Conservation (phyloP, 768 basidiomycete species). For the Xerocomellus chrysenteron region DNA sequence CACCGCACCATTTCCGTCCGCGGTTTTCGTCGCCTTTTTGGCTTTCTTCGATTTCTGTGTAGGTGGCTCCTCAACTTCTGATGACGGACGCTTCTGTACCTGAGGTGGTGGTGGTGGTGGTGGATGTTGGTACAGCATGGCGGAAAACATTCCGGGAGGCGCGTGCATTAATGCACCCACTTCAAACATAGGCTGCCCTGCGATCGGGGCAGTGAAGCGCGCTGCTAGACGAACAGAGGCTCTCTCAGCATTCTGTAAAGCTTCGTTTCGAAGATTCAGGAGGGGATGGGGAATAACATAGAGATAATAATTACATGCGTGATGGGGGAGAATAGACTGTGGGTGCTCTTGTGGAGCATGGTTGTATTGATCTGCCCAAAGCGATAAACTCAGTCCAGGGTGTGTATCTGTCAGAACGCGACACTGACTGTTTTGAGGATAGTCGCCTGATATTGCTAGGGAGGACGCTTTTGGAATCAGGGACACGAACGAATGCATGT, state of each 20-base stretch:
- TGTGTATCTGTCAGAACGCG: slow-evolving; percentile 5
- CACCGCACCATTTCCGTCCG: slow-evolving; percentile 34
- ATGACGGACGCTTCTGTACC: slow-evolving; percentile 37
- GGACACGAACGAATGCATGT: slow-evolving; percentile 8
- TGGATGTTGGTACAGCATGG: slow-evolving; percentile 31
- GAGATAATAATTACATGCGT: slow-evolving; percentile 34
- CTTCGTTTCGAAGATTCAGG: slow-evolving; percentile 34
- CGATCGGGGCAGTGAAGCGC: slow-evolving; percentile 40
- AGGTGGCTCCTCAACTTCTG: slow-evolving; percentile 39
- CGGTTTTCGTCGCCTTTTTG: slow-evolving; percentile 39
- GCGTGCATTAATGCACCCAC: slow-evolving; percentile 34
- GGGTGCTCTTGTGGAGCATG: slow-evolving; percentile 35
- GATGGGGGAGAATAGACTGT: slow-evolving; percentile 29
- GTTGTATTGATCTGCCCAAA: slow-evolving; percentile 30
- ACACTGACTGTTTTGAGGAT: slow-evolving; percentile 43
- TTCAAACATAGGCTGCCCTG: slow-evolving; percentile 33
- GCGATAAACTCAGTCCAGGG: slow-evolving; percentile 16
- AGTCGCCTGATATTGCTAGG: slow-evolving; percentile 45
- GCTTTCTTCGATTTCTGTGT: slow-evolving; percentile 49
- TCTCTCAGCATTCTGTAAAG: slow-evolving; percentile 53
- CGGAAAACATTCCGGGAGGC: slow-evolving; percentile 26
- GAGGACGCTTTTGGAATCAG: slow-evolving; percentile 18
- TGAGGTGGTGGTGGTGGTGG: slow-evolving; percentile 28
- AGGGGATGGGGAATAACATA: slow-evolving; percentile 16
- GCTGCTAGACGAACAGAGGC: slow-evolving; percentile 60